phyloP scores from a whole-genome alignment of 73 alveolate genomes.

The Uronychia setigera region DNA sequence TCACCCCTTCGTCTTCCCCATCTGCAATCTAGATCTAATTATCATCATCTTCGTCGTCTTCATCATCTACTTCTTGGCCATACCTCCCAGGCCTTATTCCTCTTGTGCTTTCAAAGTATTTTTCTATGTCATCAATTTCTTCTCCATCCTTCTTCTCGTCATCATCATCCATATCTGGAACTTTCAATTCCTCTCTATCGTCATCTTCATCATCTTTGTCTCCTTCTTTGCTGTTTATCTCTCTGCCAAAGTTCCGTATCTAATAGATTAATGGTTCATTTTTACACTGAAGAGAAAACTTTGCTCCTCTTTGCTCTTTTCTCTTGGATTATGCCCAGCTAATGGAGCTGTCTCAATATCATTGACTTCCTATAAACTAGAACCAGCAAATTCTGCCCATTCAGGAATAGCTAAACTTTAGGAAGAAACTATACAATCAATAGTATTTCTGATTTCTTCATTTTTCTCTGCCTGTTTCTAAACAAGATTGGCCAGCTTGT shows the following conservation, averaged over 20 bases:
- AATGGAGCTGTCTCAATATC: neutral
- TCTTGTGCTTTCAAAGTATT: neutral
- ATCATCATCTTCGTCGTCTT: neutral
- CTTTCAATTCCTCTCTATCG: neutral
- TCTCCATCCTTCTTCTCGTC: neutral
- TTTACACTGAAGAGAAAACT: neutral
- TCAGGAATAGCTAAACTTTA: neutral
- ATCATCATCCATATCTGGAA: neutral
- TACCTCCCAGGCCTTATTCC: neutral
- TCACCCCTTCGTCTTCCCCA: neutral
- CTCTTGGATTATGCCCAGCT: neutral
- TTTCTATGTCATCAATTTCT: neutral
- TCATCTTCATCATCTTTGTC: neutral
- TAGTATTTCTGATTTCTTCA: neutral
- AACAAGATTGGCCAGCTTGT: neutral
- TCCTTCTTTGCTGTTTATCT: neutral
- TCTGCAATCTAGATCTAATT: too few relatives aligned
- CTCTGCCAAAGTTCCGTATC: neutral
- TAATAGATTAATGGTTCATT: neutral
- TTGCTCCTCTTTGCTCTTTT: neutral
- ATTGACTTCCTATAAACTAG: too few relatives aligned
- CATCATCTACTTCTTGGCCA: neutral
- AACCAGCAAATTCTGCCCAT: neutral
- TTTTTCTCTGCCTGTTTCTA: neutral
- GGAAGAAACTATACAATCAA: neutral